Percentiles rank a stretch among this genome's conserved stretches.
These are phyloP conservation scores for Umbelopsis sp. DNA, from an alignment of 192 early-diverging fungal genomes.

Conservation along the genomic window DNA sequence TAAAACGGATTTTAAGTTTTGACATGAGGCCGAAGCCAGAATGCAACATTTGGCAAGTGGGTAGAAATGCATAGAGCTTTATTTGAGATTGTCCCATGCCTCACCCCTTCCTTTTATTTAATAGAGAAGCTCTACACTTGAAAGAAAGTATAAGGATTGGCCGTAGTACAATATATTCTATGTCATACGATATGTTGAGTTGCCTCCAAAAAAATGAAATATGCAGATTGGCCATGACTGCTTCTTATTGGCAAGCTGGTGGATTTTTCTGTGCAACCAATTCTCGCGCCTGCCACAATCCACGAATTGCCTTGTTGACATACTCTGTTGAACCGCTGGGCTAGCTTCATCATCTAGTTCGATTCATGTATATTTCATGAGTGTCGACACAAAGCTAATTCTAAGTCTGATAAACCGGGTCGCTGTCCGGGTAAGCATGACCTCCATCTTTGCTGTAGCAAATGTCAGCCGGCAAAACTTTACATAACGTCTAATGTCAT, in stretches of 20 bases:
- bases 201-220: too few relatives aligned
- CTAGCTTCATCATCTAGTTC: constrained; percentile 9
- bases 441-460: background rate
- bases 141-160: too few relatives aligned
- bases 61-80: too few relatives aligned
- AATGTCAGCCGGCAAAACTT: background rate
- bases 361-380: constrained; percentile 29
- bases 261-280: constrained; percentile 1
- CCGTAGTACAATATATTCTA: too few relatives aligned
- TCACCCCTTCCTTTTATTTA: too few relatives aligned
- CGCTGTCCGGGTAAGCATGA: constrained; percentile 31
- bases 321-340: constrained; percentile 17
- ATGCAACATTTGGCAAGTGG: too few relatives aligned
- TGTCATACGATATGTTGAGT: too few relatives aligned
- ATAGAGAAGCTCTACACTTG: too few relatives aligned
- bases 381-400: constrained; percentile 38
- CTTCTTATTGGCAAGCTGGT: background rate
- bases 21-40: too few relatives aligned
- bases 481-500: constrained; percentile 6
- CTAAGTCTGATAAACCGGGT: constrained; percentile 40
- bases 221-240: background rate
- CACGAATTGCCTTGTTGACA: background rate
- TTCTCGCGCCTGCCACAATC: background rate
- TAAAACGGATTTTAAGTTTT: too few relatives aligned
- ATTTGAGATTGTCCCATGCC: too few relatives aligned